phyloP scores from a whole-genome alignment of 1,284 basidiomycete genomes.

The Boletellus sp. region DNA sequence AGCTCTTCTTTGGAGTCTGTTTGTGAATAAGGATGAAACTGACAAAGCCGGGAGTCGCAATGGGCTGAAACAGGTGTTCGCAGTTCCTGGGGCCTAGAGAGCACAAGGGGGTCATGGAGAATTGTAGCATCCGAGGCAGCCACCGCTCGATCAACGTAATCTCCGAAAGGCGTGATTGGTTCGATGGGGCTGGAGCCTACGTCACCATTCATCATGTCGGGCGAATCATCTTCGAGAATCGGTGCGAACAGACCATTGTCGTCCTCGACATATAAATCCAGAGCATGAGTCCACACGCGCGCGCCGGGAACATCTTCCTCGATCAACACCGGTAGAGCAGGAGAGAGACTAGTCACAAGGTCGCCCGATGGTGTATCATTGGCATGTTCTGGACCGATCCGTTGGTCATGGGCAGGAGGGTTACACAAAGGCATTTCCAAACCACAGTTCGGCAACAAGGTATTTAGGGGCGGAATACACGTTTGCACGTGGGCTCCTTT shows the following conservation, averaged over 20 bases:
- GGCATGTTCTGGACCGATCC: constrained; percentile 34
- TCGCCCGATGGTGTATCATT: constrained; percentile 6
- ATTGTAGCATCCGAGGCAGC: constrained; percentile 37
- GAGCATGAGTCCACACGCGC: constrained; percentile 19
- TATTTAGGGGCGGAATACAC: constrained; percentile 72
- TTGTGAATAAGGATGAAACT: constrained; percentile 12
- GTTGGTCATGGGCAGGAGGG: constrained; percentile 34
- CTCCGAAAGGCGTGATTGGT: constrained; percentile 70
- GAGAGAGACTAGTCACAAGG: constrained; percentile 24
- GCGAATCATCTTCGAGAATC: constrained; percentile 63
- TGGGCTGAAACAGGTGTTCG: constrained; percentile 18
- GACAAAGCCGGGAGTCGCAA: constrained; percentile 20
- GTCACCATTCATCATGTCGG: constrained; percentile 50
- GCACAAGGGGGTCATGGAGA: constrained; percentile 19
- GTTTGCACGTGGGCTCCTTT: constrained; percentile 78
- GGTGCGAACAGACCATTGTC: constrained; percentile 57
- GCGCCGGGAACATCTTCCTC: constrained; percentile 1
- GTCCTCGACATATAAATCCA: constrained; percentile 23
- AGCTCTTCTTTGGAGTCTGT: constrained; percentile 17
- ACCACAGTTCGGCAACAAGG: constrained; percentile 26
- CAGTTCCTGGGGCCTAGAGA: constrained; percentile 20
- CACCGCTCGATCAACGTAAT: constrained; percentile 69
- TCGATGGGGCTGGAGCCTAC: constrained; percentile 63
- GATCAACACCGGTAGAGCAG: constrained; percentile 13
- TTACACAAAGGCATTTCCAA: constrained; percentile 17